A percentile compares a stretch with the other conserved stretches of the same genome.
These are phyloP conservation scores for Xylaria cubensis DNA, from an alignment of 495 filamentous ascomycete species.

Conservation along the genomic window DNA sequence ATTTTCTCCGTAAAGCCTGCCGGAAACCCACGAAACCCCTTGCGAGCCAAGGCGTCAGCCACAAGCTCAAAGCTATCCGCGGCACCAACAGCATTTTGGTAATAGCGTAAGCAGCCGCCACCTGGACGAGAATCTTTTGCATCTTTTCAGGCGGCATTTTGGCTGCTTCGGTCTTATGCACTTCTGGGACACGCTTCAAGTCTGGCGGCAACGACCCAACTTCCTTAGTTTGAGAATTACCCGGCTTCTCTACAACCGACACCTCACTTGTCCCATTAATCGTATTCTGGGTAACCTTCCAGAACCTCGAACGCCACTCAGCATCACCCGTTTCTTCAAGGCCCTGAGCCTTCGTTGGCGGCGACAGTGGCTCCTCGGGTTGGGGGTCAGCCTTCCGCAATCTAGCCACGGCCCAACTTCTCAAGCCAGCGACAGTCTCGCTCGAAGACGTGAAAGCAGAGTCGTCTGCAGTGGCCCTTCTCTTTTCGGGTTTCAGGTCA, in stretches of 20 bases:
- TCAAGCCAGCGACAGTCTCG: slow-evolving; percentile 1
- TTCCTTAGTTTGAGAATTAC: not conserved
- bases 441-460: not conserved
- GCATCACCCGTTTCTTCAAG: not conserved
- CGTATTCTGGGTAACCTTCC: slow-evolving; percentile 32
- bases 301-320: not conserved
- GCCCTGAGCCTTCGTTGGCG: slow-evolving; percentile 37
- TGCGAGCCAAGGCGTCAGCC: slow-evolving; percentile 95
- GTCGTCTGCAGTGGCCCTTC: not conserved
- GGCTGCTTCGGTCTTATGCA: not conserved
- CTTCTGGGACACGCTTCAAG: not conserved
- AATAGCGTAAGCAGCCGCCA: slow-evolving; percentile 87
- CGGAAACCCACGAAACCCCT: slow-evolving; percentile 62
- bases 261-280: slow-evolving; percentile 13
- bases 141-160: slow-evolving; percentile 40
- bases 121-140: slow-evolving; percentile 65
- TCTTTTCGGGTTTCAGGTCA: not conserved
- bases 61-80: slow-evolving; percentile 77
- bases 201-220: not conserved
- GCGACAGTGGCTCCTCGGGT: not conserved
- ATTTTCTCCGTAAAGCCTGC: slow-evolving; percentile 33
- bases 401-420: slow-evolving; percentile 36
- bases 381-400: not conserved
- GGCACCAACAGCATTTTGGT: slow-evolving; percentile 83
- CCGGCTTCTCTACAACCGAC: no score